phyloP scores from a whole-genome alignment of 1,139 yeast genomes.

The Protomyces pachydermus region DNA sequence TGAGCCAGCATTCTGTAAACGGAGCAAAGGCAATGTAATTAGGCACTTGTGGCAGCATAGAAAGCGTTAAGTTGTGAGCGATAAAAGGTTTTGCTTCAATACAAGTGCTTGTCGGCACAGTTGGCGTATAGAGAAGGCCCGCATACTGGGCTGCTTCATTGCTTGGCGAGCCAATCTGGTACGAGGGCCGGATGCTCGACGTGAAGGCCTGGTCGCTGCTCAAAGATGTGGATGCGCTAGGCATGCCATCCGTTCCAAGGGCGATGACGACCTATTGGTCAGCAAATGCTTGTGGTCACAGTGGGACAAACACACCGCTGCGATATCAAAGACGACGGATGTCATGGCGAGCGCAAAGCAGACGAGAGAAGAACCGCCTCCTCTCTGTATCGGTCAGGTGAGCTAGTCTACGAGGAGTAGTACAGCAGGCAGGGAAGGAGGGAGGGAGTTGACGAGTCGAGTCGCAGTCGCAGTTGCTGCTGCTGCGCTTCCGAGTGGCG shows the following conservation, averaged over 20 bases:
- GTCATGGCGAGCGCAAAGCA: not conserved
- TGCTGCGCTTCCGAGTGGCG: too few relatives aligned
- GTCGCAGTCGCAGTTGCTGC: too few relatives aligned
- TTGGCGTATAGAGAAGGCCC: constrained; percentile 19
- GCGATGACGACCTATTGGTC: not conserved
- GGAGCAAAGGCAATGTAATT: constrained; percentile 14
- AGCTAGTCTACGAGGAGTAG: too few relatives aligned
- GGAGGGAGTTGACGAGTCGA: too few relatives aligned
- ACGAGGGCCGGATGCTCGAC: not conserved
- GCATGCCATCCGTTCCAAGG: not conserved
- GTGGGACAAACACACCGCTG: not conserved
- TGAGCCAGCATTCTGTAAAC: constrained; percentile 8
- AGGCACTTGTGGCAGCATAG: not conserved
- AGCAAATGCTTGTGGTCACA: not conserved
- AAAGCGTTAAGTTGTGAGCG: not conserved
- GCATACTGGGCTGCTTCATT: constrained; percentile 5
- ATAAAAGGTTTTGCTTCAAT: not conserved
- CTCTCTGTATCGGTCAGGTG: too few relatives aligned
- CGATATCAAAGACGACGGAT: not conserved
- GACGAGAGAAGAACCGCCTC: too few relatives aligned
- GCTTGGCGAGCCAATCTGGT: not conserved
- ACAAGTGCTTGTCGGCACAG: not conserved
- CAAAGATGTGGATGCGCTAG: not conserved
- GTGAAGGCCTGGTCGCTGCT: constrained; percentile 4
- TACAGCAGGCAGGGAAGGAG: too few relatives aligned